phyloP scores from a whole-genome alignment of 345 rosid genomes.

The Pelargonium nanum region DNA sequence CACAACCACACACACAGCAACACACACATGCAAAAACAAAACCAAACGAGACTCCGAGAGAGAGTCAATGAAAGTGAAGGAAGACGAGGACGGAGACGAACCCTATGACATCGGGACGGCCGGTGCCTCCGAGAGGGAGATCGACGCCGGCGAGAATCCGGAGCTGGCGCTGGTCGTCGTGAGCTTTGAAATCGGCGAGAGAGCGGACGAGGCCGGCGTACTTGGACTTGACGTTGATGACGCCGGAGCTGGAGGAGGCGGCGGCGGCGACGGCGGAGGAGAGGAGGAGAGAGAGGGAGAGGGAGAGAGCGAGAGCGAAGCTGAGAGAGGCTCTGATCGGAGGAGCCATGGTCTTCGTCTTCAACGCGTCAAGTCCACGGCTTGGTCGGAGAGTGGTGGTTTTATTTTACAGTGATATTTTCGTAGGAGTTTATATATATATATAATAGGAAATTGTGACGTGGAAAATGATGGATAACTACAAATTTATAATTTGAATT shows the following conservation, averaged over 20 bases:
- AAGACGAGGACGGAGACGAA: conserved; percentile 12
- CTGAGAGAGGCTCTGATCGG: neutral
- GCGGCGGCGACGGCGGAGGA: neutral
- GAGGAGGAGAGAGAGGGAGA: neutral
- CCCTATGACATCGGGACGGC: conserved; percentile 70
- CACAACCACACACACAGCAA: neutral
- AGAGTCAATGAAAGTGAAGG: neutral
- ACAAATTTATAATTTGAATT: too few relatives aligned
- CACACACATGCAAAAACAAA: too few relatives aligned
- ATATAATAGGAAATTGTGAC: too few relatives aligned
- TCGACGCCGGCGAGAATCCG: conserved; percentile 73
- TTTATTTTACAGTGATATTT: too few relatives aligned
- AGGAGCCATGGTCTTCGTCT: neutral
- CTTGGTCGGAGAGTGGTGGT: neutral
- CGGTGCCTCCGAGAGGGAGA: conserved; percentile 71
- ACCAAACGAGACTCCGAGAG: neutral
- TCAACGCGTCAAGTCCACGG: neutral
- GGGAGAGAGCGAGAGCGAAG: neutral
- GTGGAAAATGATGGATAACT: too few relatives aligned
- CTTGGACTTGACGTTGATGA: conserved; percentile 66
- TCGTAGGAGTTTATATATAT: too few relatives aligned
- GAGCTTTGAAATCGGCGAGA: conserved; percentile 48
- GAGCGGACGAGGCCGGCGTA: conserved; percentile 46
- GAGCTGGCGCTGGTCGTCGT: conserved; percentile 68
- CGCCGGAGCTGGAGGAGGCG: conserved; percentile 27